Evolutionary conservation across 495 filamentous ascomycete species (phyloP).

Genomic region (Penicillium roqueforti): DNA sequence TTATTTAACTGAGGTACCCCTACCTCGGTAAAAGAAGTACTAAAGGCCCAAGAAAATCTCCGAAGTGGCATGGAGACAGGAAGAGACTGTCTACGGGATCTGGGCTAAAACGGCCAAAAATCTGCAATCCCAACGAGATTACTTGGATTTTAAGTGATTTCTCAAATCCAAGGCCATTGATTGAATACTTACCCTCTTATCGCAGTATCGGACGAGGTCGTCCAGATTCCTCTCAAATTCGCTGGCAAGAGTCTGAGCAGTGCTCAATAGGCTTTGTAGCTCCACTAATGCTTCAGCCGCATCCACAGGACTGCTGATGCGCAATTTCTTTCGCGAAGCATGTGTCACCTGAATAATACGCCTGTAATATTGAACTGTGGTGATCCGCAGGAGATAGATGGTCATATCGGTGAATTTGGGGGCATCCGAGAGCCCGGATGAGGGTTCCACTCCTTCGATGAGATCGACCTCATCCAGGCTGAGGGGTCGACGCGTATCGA

Average conservation of each 20-base stretch:
- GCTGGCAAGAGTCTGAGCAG: not conserved
- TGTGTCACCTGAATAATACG: not conserved
- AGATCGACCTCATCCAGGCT: not conserved
- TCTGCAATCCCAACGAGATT: no score
- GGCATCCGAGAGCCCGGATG: not conserved
- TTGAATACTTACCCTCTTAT: not conserved
- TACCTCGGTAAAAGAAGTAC: no score
- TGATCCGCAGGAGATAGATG: not conserved
- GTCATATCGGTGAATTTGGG: not conserved
- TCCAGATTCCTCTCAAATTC: not conserved
- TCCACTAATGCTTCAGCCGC: not conserved
- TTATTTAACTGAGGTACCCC: no score
- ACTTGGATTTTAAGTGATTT: not conserved
- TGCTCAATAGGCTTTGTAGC: not conserved
- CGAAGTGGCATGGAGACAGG: no score
- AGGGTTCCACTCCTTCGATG: not conserved
- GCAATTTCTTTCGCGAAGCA: not conserved
- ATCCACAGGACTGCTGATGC: not conserved
- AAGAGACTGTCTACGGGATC: no score
- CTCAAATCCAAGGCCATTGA: not conserved
- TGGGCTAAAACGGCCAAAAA: no score
- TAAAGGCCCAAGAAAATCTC: no score
- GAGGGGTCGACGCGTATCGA: not conserved
- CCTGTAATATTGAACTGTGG: not conserved
- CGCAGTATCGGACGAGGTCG: not conserved